Conservation (phyloP, 345 rosid genomes). For the Crucihimalaya himalaica region DNA sequence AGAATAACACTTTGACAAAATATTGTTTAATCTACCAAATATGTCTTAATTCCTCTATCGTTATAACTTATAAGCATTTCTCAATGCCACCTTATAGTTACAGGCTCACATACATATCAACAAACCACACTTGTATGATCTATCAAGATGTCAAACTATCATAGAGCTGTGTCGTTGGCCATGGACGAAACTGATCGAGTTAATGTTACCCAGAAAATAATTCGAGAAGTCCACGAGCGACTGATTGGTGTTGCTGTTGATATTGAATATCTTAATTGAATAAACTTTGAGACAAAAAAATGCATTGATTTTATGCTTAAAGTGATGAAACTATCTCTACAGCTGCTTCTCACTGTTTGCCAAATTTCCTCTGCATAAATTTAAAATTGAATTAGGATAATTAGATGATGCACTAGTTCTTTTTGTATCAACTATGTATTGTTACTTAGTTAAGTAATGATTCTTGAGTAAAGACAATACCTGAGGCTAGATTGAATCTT, state of each 20-base stretch:
- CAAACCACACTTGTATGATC: neutral
- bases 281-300: slow-evolving; percentile 34
- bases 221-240: slow-evolving; percentile 20
- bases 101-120: neutral
- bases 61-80: neutral
- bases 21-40: neutral
- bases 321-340: slow-evolving; percentile 27
- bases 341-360: slow-evolving; percentile 3
- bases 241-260: slow-evolving; percentile 1
- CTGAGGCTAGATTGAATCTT: slow-evolving; percentile 26
- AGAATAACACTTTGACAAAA: neutral
- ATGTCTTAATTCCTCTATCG: neutral
- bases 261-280: slow-evolving; percentile 24
- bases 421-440: neutral
- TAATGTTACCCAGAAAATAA: slow-evolving; percentile 36
- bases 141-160: neutral
- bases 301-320: slow-evolving; percentile 32
- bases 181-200: slow-evolving; percentile 37
- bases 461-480: neutral
- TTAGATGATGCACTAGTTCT: neutral
- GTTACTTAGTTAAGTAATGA: neutral
- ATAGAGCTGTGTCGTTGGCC: slow-evolving; percentile 21
- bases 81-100: neutral
- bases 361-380: slow-evolving; percentile 23
- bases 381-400: slow-evolving; percentile 2